Evolutionary conservation across 2,329 filamentous ascomycete species (phyloP).

Genomic region (Trichoderma asperellum): DNA sequence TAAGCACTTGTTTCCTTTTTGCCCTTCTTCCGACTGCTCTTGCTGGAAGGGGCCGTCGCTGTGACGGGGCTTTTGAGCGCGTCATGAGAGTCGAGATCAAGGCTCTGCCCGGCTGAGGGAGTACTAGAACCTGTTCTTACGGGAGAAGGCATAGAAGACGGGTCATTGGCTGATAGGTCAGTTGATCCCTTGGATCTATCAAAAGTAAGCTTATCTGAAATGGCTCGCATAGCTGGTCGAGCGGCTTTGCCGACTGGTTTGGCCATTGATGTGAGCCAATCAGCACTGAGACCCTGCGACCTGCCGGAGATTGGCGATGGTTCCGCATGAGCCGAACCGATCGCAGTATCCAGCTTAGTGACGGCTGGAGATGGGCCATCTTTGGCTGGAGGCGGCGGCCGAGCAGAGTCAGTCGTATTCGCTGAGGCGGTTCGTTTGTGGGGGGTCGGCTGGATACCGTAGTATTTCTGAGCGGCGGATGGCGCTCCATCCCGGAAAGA

Average conservation of each 20-base stretch:
- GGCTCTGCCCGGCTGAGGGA: constrained; percentile 67
- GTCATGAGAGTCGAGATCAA: constrained; percentile 78
- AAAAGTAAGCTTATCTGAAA: constrained; percentile 73
- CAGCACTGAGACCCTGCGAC: constrained; percentile 52
- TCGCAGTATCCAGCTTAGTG: constrained; percentile 60
- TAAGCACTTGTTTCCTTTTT: constrained; percentile 98
- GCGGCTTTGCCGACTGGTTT: constrained; percentile 56
- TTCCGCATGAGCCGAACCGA: constrained; percentile 44
- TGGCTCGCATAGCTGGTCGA: constrained; percentile 75
- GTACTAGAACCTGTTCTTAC: constrained; percentile 77
- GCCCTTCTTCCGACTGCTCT: constrained; percentile 66
- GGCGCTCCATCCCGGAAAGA: constrained; percentile 67
- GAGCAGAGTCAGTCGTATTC: constrained; percentile 58
- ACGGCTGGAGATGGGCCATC: constrained; percentile 60
- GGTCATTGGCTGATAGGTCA: constrained; percentile 57
- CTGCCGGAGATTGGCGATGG: constrained; percentile 52
- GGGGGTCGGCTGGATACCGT: constrained; percentile 54
- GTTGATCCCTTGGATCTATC: constrained; percentile 58
- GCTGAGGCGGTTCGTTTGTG: constrained; percentile 66
- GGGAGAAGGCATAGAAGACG: constrained; percentile 63
- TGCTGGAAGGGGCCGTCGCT: constrained; percentile 51
- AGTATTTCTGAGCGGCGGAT: constrained; percentile 69
- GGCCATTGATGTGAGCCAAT: constrained; percentile 62
- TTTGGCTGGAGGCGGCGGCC: constrained; percentile 56
- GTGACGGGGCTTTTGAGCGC: constrained; percentile 60